Conservation (phyloP, 116 monocot species). For the Papilionanthe hybrid region DNA sequence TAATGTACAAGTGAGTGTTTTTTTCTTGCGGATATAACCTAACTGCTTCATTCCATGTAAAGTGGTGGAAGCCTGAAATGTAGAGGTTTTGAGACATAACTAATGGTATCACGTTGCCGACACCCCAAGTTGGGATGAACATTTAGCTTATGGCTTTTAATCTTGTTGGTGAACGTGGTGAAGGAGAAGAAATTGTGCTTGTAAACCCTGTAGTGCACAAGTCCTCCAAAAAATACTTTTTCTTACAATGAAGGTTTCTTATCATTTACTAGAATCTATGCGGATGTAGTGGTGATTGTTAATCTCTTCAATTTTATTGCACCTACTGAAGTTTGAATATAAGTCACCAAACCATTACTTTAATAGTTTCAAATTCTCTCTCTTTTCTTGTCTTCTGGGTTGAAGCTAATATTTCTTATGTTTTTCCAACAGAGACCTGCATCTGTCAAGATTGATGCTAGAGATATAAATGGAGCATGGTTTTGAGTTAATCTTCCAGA, state of each 20-base stretch:
- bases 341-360: not conserved
- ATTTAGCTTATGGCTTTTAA: constrained; percentile 95
- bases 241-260: constrained; percentile 87
- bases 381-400: not conserved
- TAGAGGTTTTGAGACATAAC: constrained; percentile 43
- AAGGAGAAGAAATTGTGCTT: constrained; percentile 95
- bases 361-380: not conserved
- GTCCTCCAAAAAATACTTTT: constrained; percentile 42
- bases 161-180: constrained; percentile 72
- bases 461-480: constrained; percentile 64
- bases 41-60: not conserved
- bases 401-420: not conserved
- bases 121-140: constrained; percentile 95
- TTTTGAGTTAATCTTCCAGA: constrained; percentile 77
- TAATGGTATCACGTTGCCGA: constrained; percentile 90
- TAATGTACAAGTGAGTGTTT: too few relatives aligned
- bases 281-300: constrained; percentile 70
- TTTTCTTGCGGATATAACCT: too few relatives aligned
- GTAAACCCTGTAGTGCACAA: constrained; percentile 86
- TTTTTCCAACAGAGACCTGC: constrained; percentile 69
- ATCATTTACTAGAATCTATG: constrained; percentile 91
- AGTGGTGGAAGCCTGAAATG: not conserved
- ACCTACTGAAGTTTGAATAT: not conserved
- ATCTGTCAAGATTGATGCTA: constrained; percentile 83
- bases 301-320: not conserved